Evolutionary conservation across 2,329 filamentous ascomycete genomes (phyloP).

Genomic region (Ophiosphaerella korrae): DNA sequence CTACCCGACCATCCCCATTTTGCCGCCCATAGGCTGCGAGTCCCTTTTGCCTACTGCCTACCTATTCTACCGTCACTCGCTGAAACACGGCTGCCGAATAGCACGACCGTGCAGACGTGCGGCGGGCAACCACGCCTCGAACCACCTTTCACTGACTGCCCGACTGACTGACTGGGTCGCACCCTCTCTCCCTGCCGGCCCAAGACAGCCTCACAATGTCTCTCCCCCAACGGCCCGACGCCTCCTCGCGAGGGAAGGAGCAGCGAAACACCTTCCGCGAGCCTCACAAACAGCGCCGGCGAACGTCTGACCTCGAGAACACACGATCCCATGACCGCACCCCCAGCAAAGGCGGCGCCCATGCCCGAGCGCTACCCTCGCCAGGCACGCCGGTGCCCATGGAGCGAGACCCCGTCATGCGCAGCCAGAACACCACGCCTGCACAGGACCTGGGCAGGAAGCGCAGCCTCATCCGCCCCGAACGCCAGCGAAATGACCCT

Average conservation of each 20-base stretch:
- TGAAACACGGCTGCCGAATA: slow-evolving; percentile 20
- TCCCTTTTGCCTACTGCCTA: slow-evolving; percentile 13
- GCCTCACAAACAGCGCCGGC: slow-evolving; percentile 62
- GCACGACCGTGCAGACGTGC: neutral
- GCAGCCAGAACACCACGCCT: slow-evolving; percentile 39
- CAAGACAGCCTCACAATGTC: slow-evolving; percentile 44
- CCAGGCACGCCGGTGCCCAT: slow-evolving; percentile 48
- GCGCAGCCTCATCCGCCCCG: slow-evolving; percentile 85
- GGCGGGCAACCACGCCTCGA: neutral
- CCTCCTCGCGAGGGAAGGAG: slow-evolving; percentile 59
- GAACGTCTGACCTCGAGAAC: slow-evolving; percentile 70
- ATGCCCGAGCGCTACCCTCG: slow-evolving; percentile 51
- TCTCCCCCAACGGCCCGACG: slow-evolving; percentile 66
- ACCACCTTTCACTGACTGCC: too few species aligned
- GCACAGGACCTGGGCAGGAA: slow-evolving; percentile 69
- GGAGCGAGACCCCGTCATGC: slow-evolving; percentile 61
- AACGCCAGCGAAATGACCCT: slow-evolving; percentile 81
- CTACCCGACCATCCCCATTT: slow-evolving; percentile 16
- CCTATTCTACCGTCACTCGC: slow-evolving; percentile 31
- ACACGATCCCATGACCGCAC: slow-evolving; percentile 56
- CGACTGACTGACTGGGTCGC: neutral
- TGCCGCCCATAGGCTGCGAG: neutral
- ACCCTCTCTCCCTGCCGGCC: slow-evolving; percentile 14
- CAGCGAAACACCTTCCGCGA: slow-evolving; percentile 64
- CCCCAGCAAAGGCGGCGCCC: slow-evolving; percentile 48